These are phyloP conservation scores for Dothideomycetes sp. DNA, from an alignment of 2,329 filamentous ascomycete species.

Conservation along the genomic window DNA sequence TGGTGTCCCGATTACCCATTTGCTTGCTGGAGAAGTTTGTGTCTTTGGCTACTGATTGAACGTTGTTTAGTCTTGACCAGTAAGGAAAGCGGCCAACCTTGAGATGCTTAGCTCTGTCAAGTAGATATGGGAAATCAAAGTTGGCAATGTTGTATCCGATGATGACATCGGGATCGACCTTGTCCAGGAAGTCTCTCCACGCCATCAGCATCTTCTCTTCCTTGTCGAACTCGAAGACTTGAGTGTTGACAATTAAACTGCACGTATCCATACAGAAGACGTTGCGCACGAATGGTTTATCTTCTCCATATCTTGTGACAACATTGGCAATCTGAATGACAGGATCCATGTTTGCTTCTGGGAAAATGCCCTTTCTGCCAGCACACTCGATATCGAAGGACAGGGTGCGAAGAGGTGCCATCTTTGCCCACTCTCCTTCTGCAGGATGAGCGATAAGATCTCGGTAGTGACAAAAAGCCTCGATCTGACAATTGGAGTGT, in stretches of 20 bases:
- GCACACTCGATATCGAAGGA: constrained; percentile 99
- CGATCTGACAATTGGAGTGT: constrained; percentile 93
- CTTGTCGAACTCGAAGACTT: constrained; percentile 70
- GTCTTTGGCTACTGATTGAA: constrained; percentile 61
- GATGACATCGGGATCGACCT: constrained; percentile 91
- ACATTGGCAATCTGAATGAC: constrained; percentile 98
- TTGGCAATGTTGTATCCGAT: constrained; percentile 98
- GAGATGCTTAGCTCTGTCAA: constrained; percentile 77
- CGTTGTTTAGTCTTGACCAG: constrained; percentile 68
- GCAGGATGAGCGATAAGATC: constrained; percentile 80
- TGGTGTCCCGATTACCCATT: constrained; percentile 92
- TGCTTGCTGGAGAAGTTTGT: constrained; percentile 95
- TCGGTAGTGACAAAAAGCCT: constrained; percentile 71
- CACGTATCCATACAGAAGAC: constrained; percentile 93
- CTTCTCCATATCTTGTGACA: constrained; percentile 87
- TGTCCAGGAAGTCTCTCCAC: constrained; percentile 82
- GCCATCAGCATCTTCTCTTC: constrained; percentile 86
- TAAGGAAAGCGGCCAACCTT: constrained; percentile 73
- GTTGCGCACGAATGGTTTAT: constrained; percentile 89
- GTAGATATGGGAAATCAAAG: constrained; percentile 94
- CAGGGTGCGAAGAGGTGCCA: constrained; percentile 83
- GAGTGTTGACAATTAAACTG: constrained; percentile 86
- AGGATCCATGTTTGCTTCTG: constrained; percentile 80
- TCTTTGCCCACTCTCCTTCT: constrained; percentile 93
- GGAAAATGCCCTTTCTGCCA: constrained; percentile 93